Conservation (phyloP, 352 stramenopile genomes). For the Lagenidium giganteum region DNA sequence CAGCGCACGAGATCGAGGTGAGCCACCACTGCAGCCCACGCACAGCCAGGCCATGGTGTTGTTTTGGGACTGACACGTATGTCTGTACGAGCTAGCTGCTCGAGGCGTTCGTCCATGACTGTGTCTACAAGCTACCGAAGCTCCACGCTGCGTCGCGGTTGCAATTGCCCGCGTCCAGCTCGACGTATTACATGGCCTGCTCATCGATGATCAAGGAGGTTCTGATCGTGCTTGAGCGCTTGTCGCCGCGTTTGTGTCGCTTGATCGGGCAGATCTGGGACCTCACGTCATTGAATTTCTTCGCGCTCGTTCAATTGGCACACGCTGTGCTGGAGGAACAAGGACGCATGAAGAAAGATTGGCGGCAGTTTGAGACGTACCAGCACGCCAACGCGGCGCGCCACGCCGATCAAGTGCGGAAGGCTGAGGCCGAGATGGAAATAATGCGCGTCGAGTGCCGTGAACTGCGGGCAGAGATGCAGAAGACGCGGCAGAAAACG, state of each 20-base stretch:
- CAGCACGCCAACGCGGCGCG: conserved; percentile 23
- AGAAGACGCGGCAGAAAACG: conserved; percentile 40
- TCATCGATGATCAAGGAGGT: conserved; percentile 47
- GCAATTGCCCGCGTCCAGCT: conserved; percentile 33
- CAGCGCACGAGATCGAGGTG: too few species aligned
- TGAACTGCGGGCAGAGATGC: conserved; percentile 44
- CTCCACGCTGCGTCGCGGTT: conserved; percentile 15
- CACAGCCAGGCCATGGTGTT: too few species aligned
- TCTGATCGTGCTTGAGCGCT: conserved; percentile 29
- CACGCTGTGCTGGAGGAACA: conserved; percentile 29
- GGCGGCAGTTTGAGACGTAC: conserved; percentile 23
- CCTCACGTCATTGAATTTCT: conserved; percentile 56
- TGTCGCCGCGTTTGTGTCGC: conserved; percentile 40
- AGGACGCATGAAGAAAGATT: conserved; percentile 24
- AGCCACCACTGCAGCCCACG: too few species aligned
- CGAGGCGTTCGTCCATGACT: conserved; percentile 51
- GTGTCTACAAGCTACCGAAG: conserved; percentile 40
- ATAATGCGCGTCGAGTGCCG: conserved; percentile 24
- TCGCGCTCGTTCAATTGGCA: conserved; percentile 49
- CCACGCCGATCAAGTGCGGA: conserved; percentile 20
- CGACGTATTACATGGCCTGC: conserved; percentile 45
- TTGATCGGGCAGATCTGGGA: conserved; percentile 59
- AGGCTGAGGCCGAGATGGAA: conserved; percentile 35
- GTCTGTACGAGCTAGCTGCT: too few species aligned
- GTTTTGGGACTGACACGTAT: too few species aligned